A percentile compares a stretch with the other conserved stretches of the same genome.
These are phyloP conservation scores for Yamadazyma buinensis DNA, from an alignment of 1,139 yeast species.

Conservation along the genomic window DNA sequence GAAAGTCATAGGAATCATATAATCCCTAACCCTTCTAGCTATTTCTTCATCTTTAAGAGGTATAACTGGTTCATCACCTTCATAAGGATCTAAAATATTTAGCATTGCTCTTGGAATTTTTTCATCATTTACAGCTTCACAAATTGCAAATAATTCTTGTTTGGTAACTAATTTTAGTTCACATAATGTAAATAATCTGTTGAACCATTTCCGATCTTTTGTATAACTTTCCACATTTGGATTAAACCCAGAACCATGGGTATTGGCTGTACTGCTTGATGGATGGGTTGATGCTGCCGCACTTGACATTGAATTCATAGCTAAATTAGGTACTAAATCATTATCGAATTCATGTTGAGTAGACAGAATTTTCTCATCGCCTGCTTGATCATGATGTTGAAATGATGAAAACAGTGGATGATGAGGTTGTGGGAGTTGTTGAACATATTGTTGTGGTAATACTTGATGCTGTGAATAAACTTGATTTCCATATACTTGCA, in stretches of 20 bases:
- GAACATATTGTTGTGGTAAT: neutral
- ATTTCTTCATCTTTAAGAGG: constrained; percentile 30
- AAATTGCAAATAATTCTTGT: constrained; percentile 32
- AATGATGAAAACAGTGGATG: neutral
- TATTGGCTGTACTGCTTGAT: neutral
- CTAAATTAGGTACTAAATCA: constrained; percentile 1
- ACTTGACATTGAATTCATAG: neutral
- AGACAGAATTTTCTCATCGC: neutral
- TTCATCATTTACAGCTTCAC: constrained; percentile 40
- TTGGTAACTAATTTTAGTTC: constrained; percentile 27
- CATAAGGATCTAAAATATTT: constrained; percentile 35
- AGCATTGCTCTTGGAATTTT: constrained; percentile 38
- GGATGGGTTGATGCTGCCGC: neutral
- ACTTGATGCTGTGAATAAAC: neutral
- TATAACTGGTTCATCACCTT: constrained; percentile 17
- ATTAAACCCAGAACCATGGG: neutral
- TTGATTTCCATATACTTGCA: neutral
- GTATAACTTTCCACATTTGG: constrained; percentile 23
- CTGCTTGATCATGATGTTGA: neutral
- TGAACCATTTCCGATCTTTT: constrained; percentile 42
- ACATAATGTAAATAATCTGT: constrained; percentile 28
- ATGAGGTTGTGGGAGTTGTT: neutral
- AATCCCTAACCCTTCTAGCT: constrained; percentile 31
- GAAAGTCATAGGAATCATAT: constrained; percentile 36
- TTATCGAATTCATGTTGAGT: constrained; percentile 1